Evolutionary conservation across 768 basidiomycete genomes (phyloP), one percentile per base, ranked within the genome.

Genomic region (Dictyophora rubrovolvata): DNA sequence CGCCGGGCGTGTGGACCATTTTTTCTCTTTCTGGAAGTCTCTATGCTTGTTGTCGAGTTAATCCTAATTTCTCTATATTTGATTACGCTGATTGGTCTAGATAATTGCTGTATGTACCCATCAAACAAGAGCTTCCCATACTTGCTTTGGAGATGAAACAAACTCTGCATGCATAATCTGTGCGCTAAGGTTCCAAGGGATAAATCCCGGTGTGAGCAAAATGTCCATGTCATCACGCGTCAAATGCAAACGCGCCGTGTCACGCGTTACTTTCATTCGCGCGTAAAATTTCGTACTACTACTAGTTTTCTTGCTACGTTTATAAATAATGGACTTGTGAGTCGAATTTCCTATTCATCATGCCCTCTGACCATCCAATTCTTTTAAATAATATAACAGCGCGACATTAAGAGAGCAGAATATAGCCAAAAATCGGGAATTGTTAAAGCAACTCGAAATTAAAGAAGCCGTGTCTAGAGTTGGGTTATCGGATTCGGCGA

Each of bases 361-460:
- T 35, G 36, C 47, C 33, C 7, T 33, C 7, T 6, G 0, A 28
- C 3, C 11, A 18, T 12, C 11, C 21, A 20, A 35, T 20, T 54
- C 28, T 55, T 21, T 33, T 59, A 56, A 55, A 14, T 36, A 23
- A 33, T 16, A 21, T n/a, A 53, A 17, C 20, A 54, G 59, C 65
- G 55, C 65, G 59, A 73, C 68, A 65, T 67, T 67, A 69, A 68
- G 89, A 18, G 83, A 87, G 67, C 84, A 82, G 9, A 92, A 89
- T 65, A 89, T 92, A 49, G 88, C 86, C 12, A 79, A 86, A 54
- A 93, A 93, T 67, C 83, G 81, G 48, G 84, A 81, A 2, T 74
- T 91, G 9, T 75, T 93, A 37, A 83, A 87, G 63, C 71, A 88
- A 65, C 78, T 92, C 17, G 81, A 87, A 17, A 74, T 89, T 34